Conservation (phyloP, 2,329 filamentous ascomycete species). For the Scedosporium dehoogii region DNA sequence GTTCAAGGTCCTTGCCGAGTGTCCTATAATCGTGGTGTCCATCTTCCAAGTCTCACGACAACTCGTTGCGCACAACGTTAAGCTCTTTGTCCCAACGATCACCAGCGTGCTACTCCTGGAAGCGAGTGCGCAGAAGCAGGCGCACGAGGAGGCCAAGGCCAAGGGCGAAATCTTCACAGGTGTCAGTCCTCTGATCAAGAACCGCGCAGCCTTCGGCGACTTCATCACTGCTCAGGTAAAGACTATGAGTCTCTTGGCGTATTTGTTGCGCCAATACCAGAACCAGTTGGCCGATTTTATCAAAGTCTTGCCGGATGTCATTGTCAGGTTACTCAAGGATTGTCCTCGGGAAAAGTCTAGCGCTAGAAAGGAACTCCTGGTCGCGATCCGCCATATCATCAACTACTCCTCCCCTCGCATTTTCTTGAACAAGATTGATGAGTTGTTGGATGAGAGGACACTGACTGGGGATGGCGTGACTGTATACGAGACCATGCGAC, state of each 20-base stretch:
- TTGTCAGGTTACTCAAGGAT: slow-evolving; percentile 84
- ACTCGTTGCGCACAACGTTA: slow-evolving; percentile 75
- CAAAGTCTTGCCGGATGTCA: slow-evolving; percentile 73
- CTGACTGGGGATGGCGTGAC: slow-evolving; percentile 93
- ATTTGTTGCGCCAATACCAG: slow-evolving; percentile 79
- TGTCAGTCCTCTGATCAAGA: slow-evolving; percentile 87
- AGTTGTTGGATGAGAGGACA: slow-evolving; percentile 86
- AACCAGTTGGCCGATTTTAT: slow-evolving; percentile 83
- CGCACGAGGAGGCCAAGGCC: slow-evolving; percentile 73
- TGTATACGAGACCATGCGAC: slow-evolving; percentile 92
- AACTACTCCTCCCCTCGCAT: slow-evolving; percentile 98
- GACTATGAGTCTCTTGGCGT: slow-evolving; percentile 97
- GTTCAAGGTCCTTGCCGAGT: slow-evolving; percentile 96
- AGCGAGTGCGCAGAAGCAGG: slow-evolving; percentile 86
- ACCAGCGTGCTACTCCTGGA: slow-evolving; percentile 82
- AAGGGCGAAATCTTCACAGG: slow-evolving; percentile 81
- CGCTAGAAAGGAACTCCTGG: slow-evolving; percentile 86
- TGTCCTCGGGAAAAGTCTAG: slow-evolving; percentile 91
- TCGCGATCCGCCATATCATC: slow-evolving; percentile 96
- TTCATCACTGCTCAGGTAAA: slow-evolving; percentile 98
- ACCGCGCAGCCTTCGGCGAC: slow-evolving; percentile 87
- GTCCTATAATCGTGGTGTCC: slow-evolving; percentile 96
- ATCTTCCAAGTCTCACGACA: slow-evolving; percentile 88
- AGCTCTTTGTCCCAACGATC: slow-evolving; percentile 85
- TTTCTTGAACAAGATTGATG: slow-evolving; percentile 88